Base-by-base conservation (phyloP, 1,284 basidiomycete species). In the Ustilago shanxiensis region DNA sequence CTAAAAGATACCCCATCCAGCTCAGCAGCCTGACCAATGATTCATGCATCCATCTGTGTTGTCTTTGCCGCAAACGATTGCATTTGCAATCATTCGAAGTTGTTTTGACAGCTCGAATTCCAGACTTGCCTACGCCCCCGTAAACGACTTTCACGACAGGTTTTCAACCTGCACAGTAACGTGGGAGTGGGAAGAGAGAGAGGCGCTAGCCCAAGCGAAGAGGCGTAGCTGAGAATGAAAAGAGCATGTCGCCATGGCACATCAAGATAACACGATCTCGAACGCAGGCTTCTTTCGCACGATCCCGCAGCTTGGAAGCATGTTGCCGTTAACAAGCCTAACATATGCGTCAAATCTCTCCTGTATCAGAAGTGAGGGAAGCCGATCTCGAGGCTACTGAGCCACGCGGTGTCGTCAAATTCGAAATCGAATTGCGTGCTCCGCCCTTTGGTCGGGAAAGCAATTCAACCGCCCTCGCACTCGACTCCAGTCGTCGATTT, bases 351-450 rank as follows among this genome's bases (percentile, higher is more conserved):
- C n/a, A n/a, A n/a, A n/a, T n/a, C n/a, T n/a, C n/a, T n/a, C n/a
- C n/a, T n/a, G n/a, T n/a, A n/a, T n/a, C n/a, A n/a, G n/a, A n/a
- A n/a, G n/a, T n/a, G n/a, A n/a, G n/a, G n/a, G n/a, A n/a, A n/a
- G n/a, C n/a, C n/a, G n/a, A n/a, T n/a, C n/a, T n/a, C n/a, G n/a
- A n/a, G n/a, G n/a, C n/a, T n/a, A n/a, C n/a, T n/a, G 47, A 35
- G 39, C 16, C 16, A 28, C 29, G 22, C 18, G 7, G 51, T 35
- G 9, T 63, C 53, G 60, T 63, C 52, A 63, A 39, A 41, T 47
- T 55, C 20, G 18, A 28, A 35, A 5, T 5, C 26, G 44, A n/a
- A 68, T 68, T 50, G 66, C 55, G 66, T 68, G 66, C 47, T 64
- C 54, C 13, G 49, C 18, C n/a, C 20, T 22, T 24, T 39, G 31